Conservation (phyloP, 1,139 yeast species). For the Geotrichum histeridarum region DNA sequence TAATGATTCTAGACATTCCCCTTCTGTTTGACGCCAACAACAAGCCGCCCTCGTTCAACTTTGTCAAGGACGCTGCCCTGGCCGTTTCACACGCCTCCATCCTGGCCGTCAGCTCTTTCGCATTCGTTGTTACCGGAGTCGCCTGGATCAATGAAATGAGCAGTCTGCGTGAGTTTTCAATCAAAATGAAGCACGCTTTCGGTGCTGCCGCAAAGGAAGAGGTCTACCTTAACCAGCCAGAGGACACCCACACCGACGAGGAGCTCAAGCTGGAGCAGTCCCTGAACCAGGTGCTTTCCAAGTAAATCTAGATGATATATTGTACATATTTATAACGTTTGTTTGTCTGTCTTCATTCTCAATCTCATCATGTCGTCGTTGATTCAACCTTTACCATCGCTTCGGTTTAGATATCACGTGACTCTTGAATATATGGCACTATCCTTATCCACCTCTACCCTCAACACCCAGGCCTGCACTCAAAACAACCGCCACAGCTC, state of each 20-base stretch:
- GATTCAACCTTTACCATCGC: no score
- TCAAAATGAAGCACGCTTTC: constrained; percentile 56
- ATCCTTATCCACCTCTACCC: no score
- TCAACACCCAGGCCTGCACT: no score
- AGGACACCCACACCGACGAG: constrained; percentile 53
- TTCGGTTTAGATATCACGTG: not conserved
- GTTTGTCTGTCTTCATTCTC: not conserved
- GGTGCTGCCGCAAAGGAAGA: constrained; percentile 67
- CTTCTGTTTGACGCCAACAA: constrained; percentile 80
- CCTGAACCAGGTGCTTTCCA: constrained; percentile 30
- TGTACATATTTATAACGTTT: not conserved
- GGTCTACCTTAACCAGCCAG: constrained; percentile 46
- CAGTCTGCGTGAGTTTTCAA: constrained; percentile 63
- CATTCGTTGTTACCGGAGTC: constrained; percentile 68
- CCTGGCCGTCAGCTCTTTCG: constrained; percentile 64
- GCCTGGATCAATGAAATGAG: constrained; percentile 79
- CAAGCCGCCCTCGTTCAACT: constrained; percentile 74
- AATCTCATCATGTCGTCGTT: not conserved
- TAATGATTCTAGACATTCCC: constrained; percentile 49
- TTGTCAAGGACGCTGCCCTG: constrained; percentile 76
- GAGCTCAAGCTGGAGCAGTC: constrained; percentile 51
- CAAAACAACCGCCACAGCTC: no score
- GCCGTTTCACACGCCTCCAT: constrained; percentile 82
- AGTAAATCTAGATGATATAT: constrained; percentile 12
- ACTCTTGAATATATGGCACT: no score